Evolutionary conservation across 2,329 filamentous ascomycete species (phyloP), one percentile per base, ranked within the genome.

Genomic region (Botrytis hyacinthi): DNA sequence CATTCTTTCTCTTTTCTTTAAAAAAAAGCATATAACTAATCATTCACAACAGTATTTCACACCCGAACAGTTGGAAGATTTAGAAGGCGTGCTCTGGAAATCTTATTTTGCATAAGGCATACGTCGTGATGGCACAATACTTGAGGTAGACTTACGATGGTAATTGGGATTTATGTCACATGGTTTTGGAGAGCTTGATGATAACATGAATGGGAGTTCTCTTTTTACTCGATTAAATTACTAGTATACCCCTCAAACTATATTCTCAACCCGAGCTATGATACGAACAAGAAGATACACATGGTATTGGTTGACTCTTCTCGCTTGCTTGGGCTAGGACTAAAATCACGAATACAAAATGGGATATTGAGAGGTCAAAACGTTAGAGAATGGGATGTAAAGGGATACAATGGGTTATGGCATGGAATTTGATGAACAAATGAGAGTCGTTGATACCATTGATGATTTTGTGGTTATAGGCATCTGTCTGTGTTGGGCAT

Each of bases 81-180:
- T 99, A 74, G 95, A 98, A 80, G 96, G 96, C 70, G 97, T 99
- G 66, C 85, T 99, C 70, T 99, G 96, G 96, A 99, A 99, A 91
- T 98, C 95, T 83, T 99, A 99, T 82, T 99, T 99, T 85, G 97
- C 81, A 57, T 82, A 78, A 76, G 42, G 32, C 20, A 65, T 16
- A 22, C 32, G 40, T 22, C 7, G 48, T 32, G 26, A 16, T 54
- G 40, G 16, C 26, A 69, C 37, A 10, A 42, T 57, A 57, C n/a
- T 10, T 20, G 26, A 10, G 65, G 48, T 29, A 54, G 9, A 54
- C 61, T 57, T 68, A 26, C 22, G 35, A 22, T 40, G n/a, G 22
- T 70, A 44, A 35, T 26, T 35, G 61, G n/a, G 32, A 16, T 54
- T n/a, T 61, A 37, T 22, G 42, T n/a, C 62, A 18, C 22, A 51